Percentiles rank a stretch among this genome's conserved stretches.
Evolutionary conservation across 1,139 yeast genomes (phyloP).

Genomic region (Yamadazyma atlantica): DNA sequence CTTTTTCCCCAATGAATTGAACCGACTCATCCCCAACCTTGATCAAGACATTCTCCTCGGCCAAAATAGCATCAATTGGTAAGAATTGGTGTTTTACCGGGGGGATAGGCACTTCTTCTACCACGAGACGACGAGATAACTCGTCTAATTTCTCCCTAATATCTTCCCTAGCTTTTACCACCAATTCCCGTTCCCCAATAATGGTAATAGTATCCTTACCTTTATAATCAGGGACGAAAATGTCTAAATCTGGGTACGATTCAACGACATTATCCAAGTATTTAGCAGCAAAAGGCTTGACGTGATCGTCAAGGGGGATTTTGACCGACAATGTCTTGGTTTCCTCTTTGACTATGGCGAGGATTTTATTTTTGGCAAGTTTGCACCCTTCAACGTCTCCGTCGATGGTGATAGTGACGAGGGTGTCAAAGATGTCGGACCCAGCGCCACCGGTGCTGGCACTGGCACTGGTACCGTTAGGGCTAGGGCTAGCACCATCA

Average conservation of each 20-base stretch:
- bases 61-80: constrained; percentile 46
- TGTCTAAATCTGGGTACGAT: constrained; percentile 27
- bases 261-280: constrained; percentile 23
- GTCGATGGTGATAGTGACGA: constrained; percentile 62
- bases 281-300: constrained; percentile 53
- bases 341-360: constrained; percentile 73
- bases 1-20: constrained; percentile 63
- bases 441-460: constrained; percentile 19
- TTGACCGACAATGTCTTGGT: constrained; percentile 57
- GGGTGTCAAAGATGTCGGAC: constrained; percentile 54
- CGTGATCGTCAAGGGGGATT: constrained; percentile 43
- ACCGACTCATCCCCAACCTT: constrained; percentile 49
- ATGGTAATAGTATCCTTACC: constrained; percentile 35
- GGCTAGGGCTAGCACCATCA: no score
- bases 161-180: constrained; percentile 47
- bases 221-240: constrained; percentile 33
- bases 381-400: constrained; percentile 88
- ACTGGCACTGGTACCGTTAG: no score
- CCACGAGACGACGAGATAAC: constrained; percentile 37
- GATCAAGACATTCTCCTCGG: constrained; percentile 61
- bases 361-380: constrained; percentile 68
- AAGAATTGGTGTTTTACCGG: constrained; percentile 45
- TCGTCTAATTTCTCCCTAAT: constrained; percentile 48
- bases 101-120: constrained; percentile 45
- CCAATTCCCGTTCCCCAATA: constrained; percentile 66